Evolutionary conservation across 2,329 filamentous ascomycete genomes (phyloP).

Genomic region (Albifimbria verrucaria): DNA sequence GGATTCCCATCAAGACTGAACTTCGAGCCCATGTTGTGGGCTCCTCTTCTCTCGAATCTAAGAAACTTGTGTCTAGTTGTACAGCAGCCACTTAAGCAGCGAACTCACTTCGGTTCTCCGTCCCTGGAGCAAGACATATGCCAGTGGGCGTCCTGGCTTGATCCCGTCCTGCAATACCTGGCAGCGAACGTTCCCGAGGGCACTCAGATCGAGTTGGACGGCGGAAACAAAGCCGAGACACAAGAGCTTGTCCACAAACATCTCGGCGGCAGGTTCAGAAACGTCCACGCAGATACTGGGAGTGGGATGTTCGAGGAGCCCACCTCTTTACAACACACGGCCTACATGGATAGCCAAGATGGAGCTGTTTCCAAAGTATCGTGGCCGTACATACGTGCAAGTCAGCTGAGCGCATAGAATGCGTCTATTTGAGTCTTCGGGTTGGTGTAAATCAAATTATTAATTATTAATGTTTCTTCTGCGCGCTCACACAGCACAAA

Average conservation of each 20-base stretch:
- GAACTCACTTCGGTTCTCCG: background rate
- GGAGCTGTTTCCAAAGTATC: too few species aligned
- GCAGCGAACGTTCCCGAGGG: background rate
- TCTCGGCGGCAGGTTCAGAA: background rate
- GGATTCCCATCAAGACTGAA: background rate
- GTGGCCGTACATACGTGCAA: too few species aligned
- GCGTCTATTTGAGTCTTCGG: too few species aligned
- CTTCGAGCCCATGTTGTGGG: background rate
- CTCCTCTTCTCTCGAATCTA: background rate
- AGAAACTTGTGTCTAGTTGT: background rate
- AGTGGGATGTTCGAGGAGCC: background rate
- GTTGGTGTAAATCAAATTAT: too few species aligned
- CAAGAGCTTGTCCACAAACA: background rate
- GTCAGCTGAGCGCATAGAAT: too few species aligned
- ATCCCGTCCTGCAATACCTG: background rate
- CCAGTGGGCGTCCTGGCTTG: background rate
- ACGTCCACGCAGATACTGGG: background rate
- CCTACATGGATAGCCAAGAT: too few species aligned
- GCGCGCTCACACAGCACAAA: too few species aligned
- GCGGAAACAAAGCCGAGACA: background rate
- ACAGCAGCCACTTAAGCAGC: background rate
- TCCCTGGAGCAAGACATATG: background rate
- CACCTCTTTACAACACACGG: too few species aligned
- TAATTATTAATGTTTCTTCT: too few species aligned
- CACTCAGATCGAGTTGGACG: background rate